Evolutionary conservation across 2,329 filamentous ascomycete species (phyloP).

Genomic region (Fusarium sp.): DNA sequence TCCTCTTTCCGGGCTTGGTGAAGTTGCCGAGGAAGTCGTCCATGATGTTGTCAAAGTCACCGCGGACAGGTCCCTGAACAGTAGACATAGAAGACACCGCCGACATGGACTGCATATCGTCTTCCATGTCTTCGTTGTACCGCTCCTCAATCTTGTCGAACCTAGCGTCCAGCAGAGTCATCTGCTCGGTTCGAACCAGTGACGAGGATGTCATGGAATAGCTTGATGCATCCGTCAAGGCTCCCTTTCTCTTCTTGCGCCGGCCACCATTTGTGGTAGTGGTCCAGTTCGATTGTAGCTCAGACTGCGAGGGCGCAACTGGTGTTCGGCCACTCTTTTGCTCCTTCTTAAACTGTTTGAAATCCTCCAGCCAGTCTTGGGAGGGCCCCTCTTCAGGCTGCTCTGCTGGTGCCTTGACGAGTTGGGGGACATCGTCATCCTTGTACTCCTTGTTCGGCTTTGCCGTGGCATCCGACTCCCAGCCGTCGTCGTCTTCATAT

Average conservation of each 20-base stretch:
- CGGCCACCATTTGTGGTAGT: constrained; percentile 85
- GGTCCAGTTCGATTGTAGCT: constrained; percentile 80
- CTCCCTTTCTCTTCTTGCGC: constrained; percentile 95
- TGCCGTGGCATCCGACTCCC: constrained; percentile 95
- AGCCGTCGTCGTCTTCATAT: constrained; percentile 82
- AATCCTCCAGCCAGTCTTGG: constrained; percentile 92
- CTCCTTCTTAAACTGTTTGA: constrained; percentile 94
- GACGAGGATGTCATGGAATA: constrained; percentile 96
- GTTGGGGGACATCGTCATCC: constrained; percentile 63
- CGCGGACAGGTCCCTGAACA: constrained; percentile 77
- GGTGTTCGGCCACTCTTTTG: constrained; percentile 65
- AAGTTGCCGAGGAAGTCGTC: constrained; percentile 91
- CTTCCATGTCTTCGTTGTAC: constrained; percentile 69
- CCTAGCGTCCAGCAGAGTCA: constrained; percentile 87
- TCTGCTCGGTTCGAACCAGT: constrained; percentile 88
- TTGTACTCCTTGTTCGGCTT: constrained; percentile 77
- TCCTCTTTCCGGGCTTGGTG: constrained; percentile 79
- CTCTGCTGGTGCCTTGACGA: constrained; percentile 63
- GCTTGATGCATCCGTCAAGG: constrained; percentile 86
- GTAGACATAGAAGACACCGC: constrained; percentile 76
- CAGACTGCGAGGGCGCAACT: constrained; percentile 68
- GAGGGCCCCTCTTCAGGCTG: constrained; percentile 74
- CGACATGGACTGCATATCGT: constrained; percentile 71
- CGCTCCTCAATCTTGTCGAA: constrained; percentile 93
- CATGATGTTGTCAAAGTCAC: constrained; percentile 91